Percentiles rank a stretch among this genome's conserved stretches.
These are phyloP conservation scores for Penicillium coprophilum DNA, from an alignment of 495 filamentous ascomycete genomes.

Conservation along the genomic window DNA sequence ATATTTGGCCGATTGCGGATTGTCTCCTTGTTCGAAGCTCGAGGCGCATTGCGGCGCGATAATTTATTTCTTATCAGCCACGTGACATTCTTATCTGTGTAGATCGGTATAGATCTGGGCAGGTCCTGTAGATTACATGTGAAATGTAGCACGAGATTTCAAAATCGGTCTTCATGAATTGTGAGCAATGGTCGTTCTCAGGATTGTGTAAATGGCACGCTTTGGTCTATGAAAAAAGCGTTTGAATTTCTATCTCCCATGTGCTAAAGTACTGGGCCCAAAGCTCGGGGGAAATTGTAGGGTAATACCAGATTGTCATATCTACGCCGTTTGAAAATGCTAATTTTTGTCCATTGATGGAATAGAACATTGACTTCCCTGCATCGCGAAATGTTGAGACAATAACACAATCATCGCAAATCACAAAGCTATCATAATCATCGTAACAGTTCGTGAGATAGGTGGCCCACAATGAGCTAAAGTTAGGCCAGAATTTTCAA, in stretches of 20 bases:
- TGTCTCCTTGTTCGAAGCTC: constrained; percentile 8
- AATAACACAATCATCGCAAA: not conserved
- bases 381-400: not conserved
- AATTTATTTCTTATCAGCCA: constrained; percentile 26
- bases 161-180: not conserved
- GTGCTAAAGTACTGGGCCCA: not conserved
- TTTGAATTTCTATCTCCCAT: not conserved
- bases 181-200: too few species aligned
- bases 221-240: too few species aligned
- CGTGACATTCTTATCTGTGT: constrained; percentile 38
- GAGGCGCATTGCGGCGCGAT: constrained; percentile 13
- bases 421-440: constrained; percentile 1
- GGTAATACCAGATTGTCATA: not conserved
- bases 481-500: too few species aligned
- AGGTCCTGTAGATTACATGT: not conserved
- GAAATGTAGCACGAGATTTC: not conserved
- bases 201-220: too few species aligned
- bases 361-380: not conserved
- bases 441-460: constrained; percentile 6
- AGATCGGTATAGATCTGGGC: constrained; percentile 33
- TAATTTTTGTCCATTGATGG: not conserved
- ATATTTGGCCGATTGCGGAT: constrained; percentile 3
- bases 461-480: not conserved
- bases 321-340: not conserved
- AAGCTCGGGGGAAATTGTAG: too few species aligned